Base-by-base conservation (phyloP, 2,329 filamentous ascomycete genomes). In the Aspergillaceae sp. region DNA sequence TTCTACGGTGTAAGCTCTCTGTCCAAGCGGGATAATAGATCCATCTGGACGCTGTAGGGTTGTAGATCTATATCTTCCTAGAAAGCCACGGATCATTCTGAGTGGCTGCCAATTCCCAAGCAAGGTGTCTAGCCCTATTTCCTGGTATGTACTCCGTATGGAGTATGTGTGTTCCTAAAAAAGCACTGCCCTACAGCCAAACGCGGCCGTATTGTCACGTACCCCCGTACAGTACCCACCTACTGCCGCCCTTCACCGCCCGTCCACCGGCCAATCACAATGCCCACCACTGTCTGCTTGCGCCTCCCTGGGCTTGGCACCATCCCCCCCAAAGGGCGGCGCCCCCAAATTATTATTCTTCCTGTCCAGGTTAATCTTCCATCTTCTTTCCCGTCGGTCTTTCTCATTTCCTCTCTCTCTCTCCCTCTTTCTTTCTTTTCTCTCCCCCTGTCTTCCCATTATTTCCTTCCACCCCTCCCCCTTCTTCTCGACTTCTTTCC, bases 291-390 rank as follows among this genome's bases (percentile, higher is more conserved):
- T 49, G 48, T 44, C 54, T 56, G 60, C 60, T 63, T 60, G 59
- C 61, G 61, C 59, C 61, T 63, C 61, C 59, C 50, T 59, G 55
- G 59, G 30, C 62, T 65, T 64, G 62, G 62, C 62, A 52, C 58
- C 60, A 57, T 58, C 55, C 55, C 53, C 57, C 52, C 54, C 54
- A 51, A 50, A 58, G 56, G 36, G 36, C 8, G 8, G n/a, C 8
- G 26, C 30, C 8, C 30, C 8, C 6, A 32, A 6, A 32, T 32
- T 9, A 6, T 5, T 32, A 1, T 32, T 32, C 30, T 32, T 9
- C 5, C 2, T 9, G 52, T 51, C 51, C 52, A 52, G 47, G 48
- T 32, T 1, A 32, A 5, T 32, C 30, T 32, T 53, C 50, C 30
- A 53, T 54, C 51, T 50, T 57, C 52, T 49, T 50, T 48, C 47